Evolutionary conservation across 2,329 filamentous ascomycete species (phyloP), one percentile per base, ranked within the genome.

Genomic region (Arthrinium phaeospermum): DNA sequence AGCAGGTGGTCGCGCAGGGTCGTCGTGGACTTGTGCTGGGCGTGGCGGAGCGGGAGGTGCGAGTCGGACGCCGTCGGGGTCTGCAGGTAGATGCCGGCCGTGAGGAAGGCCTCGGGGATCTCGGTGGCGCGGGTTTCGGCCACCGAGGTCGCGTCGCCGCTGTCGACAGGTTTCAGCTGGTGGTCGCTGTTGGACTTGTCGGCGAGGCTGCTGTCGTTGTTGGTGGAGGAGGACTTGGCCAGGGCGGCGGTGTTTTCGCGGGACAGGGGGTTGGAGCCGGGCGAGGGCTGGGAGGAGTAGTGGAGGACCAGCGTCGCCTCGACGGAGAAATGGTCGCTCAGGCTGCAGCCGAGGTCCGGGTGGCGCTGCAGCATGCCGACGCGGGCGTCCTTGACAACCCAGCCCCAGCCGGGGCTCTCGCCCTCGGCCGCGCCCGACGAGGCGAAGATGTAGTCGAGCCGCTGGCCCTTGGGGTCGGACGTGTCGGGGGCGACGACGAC

Each of bases 241-340:
- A 64, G 57, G 34, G 71, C 46, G 68, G 72, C 64, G 72, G 51
- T 61, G 67, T 41, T 45, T 71, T 67, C 57, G 74, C 67, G 57
- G 27, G 79, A 73, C 44, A 71, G 41, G 51, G 34, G 72, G 70
- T 67, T 24, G 34, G 57, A 64, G 57, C 34, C 71, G 72, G 51
- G 72, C 69, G 57, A 53, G 70, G 45, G 69, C 61, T 27, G 75
- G 13, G 14, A 73, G n/a, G 68, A 72, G 22, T 72, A 80, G 75
- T 87, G 84, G 16, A 88, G 86, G 5, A 84, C 82, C 13, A 98
- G 86, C 0, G 94, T 95, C 7, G 94, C 91, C 80, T 96, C 93
- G 70, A 98, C 93, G 30, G 94, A 95, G 81, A 98, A 98, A 81
- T 98, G 96, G 80, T 99, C 96, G 77, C 95, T 98, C 37, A 98